phyloP scores from a whole-genome alignment of 257 asterid species.

The Ilex aquifolium region DNA sequence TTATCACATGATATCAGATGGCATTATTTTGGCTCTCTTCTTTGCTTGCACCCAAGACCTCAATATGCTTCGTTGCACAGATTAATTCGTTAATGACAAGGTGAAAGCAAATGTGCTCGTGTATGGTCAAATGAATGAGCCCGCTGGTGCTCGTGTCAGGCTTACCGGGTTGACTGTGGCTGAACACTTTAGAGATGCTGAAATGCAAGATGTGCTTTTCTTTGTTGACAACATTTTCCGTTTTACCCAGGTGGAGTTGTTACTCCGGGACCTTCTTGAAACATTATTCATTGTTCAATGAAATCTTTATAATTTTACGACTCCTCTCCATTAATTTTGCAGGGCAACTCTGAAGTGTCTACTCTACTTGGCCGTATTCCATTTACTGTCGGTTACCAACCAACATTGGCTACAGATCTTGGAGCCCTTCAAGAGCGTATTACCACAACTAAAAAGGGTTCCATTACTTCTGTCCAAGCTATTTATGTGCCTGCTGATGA shows the following conservation, averaged over 20 bases:
- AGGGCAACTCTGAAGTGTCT: constrained; percentile 3
- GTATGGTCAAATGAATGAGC: constrained; percentile 27
- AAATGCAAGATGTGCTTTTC: constrained; percentile 25
- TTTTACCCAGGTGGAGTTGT: constrained; percentile 17
- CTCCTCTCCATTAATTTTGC: not conserved
- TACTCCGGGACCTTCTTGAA: not conserved
- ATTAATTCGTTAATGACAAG: not conserved
- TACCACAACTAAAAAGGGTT: constrained; percentile 12
- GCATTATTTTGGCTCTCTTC: no score
- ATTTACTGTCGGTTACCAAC: constrained; percentile 1
- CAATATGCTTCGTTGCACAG: not conserved
- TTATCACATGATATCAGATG: not conserved
- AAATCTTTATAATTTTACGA: not conserved
- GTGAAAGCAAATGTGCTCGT: constrained; percentile 25
- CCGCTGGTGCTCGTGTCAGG: constrained; percentile 22
- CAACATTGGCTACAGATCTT: constrained; percentile 4
- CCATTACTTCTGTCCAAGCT: constrained; percentile 26
- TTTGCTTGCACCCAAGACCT: no score
- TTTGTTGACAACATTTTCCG: constrained; percentile 24
- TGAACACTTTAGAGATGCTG: constrained; percentile 27
- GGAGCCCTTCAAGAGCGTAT: constrained; percentile 3
- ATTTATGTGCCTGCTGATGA: constrained; percentile 30
- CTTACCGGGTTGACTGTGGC: constrained; percentile 22
- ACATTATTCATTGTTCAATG: not conserved
- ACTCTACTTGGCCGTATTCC: constrained; percentile 1